Percentiles rank a stretch among this genome's conserved stretches.
These are phyloP conservation scores for Macrocybe gigantea DNA, from an alignment of 768 basidiomycete genomes.

Conservation along the genomic window DNA sequence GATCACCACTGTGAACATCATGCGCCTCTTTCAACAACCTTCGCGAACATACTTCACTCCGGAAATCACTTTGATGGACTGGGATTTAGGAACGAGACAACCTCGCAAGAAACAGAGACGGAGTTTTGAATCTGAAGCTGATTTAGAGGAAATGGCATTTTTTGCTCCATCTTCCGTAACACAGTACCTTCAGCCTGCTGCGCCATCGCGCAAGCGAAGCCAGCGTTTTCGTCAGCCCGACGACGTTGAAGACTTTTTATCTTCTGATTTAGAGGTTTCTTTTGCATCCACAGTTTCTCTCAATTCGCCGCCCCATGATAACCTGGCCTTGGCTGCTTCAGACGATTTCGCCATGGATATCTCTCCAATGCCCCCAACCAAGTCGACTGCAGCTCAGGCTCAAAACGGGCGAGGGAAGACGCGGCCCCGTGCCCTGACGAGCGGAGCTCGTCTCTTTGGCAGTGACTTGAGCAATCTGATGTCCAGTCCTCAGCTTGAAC, in stretches of 20 bases:
- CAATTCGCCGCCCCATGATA: conserved; percentile 57
- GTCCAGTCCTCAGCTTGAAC: conserved; percentile 24
- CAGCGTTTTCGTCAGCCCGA: conserved; percentile 36
- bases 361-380: conserved; percentile 53
- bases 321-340: conserved; percentile 40
- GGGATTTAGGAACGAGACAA: conserved; percentile 31
- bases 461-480: conserved; percentile 62
- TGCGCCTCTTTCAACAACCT: conserved; percentile 3
- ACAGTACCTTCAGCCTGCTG: conserved; percentile 39
- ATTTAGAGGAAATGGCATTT: conserved; percentile 46
- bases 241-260: conserved; percentile 61
- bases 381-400: conserved; percentile 13
- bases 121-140: conserved; percentile 21
- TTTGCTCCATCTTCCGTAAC: conserved; percentile 32
- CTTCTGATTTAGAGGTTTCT: conserved; percentile 76
- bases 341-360: conserved; percentile 68
- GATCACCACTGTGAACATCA: conserved; percentile 2
- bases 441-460: conserved; percentile 64
- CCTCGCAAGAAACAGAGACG: conserved; percentile 43
- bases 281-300: conserved; percentile 82
- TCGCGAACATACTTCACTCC: too few relatives aligned
- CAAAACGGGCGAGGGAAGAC: conserved; percentile 18
- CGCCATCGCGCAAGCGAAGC: conserved; percentile 43
- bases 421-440: conserved; percentile 65
- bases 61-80: conserved; percentile 33